These are phyloP conservation scores for Penicillium sp. DNA, from an alignment of 2,329 filamentous ascomycete species.

Conservation along the genomic window DNA sequence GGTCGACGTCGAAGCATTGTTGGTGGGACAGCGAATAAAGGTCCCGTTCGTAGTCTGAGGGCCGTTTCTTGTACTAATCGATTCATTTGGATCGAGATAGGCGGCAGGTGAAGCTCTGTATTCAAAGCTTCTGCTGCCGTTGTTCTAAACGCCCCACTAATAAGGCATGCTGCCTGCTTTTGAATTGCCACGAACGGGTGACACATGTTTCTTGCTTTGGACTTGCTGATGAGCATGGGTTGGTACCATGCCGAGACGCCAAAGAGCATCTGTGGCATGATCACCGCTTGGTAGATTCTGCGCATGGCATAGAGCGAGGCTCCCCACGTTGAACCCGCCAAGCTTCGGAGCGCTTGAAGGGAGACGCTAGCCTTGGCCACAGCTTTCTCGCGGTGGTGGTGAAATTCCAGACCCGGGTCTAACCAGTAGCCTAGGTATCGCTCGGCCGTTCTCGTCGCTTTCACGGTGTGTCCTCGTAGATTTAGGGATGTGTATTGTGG, in stretches of 20 bases:
- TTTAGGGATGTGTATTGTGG: neutral
- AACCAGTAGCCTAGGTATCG: conserved; percentile 3
- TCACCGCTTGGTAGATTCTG: conserved; percentile 28
- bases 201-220: neutral
- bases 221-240: conserved; percentile 4
- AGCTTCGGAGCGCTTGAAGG: neutral
- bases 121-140: too few relatives aligned
- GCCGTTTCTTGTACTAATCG: too few relatives aligned
- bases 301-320: conserved; percentile 12
- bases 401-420: conserved; percentile 2
- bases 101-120: too few relatives aligned
- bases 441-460: neutral
- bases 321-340: conserved; percentile 5
- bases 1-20: too few relatives aligned
- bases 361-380: conserved; percentile 2
- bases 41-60: too few relatives aligned
- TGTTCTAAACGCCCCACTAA: conserved; percentile 10
- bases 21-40: too few relatives aligned
- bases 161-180: conserved; percentile 9
- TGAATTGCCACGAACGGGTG: conserved; percentile 8
- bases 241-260: conserved; percentile 26
- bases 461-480: conserved; percentile 1
- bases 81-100: too few relatives aligned
- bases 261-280: conserved; percentile 33
- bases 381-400: conserved; percentile 5